Evolutionary conservation across 805 yeast species (phyloP), one percentile per base, ranked within the genome.

Genomic region (Starmerella floricola): DNA sequence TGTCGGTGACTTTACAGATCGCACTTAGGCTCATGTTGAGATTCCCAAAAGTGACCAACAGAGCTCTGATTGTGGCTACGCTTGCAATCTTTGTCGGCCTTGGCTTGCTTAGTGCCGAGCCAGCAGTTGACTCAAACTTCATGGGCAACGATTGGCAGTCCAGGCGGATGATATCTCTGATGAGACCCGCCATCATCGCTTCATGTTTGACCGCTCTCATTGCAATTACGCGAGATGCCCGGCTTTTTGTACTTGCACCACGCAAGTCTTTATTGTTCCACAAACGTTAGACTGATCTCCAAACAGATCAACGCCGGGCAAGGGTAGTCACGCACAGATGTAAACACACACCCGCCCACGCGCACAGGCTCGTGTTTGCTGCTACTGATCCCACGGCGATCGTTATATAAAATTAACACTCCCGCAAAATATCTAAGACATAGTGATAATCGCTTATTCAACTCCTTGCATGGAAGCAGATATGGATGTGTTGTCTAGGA

Each of bases 21-120:
- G 18, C 17, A 6, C n/a, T 18, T 24, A 46, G 17, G 3, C 19
- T 21, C n/a, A 32, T 5, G 6, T 11, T 11, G 20, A 44, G 20
- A 16, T 37, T 44, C 4, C 17, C 20, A 23, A 37, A 44, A 2
- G 44, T 18, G 2, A 32, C 43, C 8, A 46, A 19, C 12, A 46
- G 31, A 2, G 42, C 8, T 17, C 50, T 27, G 11, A 46, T 36
- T 16, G 40, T 33, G 10, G 44, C 42, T 6, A 43, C 31, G 12
- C 37, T 41, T 8, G 50, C 45, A 4, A 46, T 31, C 23, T 19
- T 34, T 5, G n/a, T 17, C 3, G 32, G 19, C 32, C n/a, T 15
- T 3, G 27, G 28, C 18, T 29, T 4, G 8, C 11, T 8, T 13
- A 11, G 18, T 8, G 18, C 27, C 16, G 11, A 13, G 28, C n/a